Evolutionary conservation across 352 stramenopile genomes (phyloP), one percentile per base, ranked within the genome.

Genomic region (Phytophthora cactorum): DNA sequence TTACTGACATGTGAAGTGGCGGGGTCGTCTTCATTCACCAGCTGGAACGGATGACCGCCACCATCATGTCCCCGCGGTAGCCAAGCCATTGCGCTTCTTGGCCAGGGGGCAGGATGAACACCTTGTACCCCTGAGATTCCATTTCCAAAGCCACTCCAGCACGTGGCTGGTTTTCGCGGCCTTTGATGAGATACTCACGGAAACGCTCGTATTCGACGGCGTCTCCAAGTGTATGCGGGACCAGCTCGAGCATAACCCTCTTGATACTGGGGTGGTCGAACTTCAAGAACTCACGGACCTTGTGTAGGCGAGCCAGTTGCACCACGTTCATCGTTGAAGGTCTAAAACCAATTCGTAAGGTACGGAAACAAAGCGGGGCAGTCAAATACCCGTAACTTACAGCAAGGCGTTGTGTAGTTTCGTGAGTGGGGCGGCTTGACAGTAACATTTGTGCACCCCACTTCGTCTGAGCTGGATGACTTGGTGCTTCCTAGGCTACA

Each of bases 81-180:
- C 85, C 85, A 11, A 93, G 61, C 15, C 65, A 49, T 10, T 79
- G 78, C 3, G 85, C 70, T 17, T 82, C 83, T 9, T 72, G 55
- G 28, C 83, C 83, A 4, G 85, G 83, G 10, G 85, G 85, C 15
- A 93, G 45, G 49, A 93, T 81, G 56, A 93, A 92, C 34, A 90
- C 47, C 63, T 92, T 93, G 62, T 78, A 91, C 9, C 81, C 78
- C n/a, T 78, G 65, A 0, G 70, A 63, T 11, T 93, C 81, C 63
- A 91, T 79, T 53, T 90, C 73, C 55, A 79, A 60, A 7, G 81
- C 70, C 39, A 86, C 64, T 0, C 85, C 85, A 15, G 83, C 85
- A 27, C 81, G 76, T 7, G 76, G 52, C 8, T 68, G 46, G 25
- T 68, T 69, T 22, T 82, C 68, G 5, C 77, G 69, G 15, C 85